Evolutionary conservation across 805 yeast genomes (phyloP).

Genomic region (Monosporozyma servazzii): DNA sequence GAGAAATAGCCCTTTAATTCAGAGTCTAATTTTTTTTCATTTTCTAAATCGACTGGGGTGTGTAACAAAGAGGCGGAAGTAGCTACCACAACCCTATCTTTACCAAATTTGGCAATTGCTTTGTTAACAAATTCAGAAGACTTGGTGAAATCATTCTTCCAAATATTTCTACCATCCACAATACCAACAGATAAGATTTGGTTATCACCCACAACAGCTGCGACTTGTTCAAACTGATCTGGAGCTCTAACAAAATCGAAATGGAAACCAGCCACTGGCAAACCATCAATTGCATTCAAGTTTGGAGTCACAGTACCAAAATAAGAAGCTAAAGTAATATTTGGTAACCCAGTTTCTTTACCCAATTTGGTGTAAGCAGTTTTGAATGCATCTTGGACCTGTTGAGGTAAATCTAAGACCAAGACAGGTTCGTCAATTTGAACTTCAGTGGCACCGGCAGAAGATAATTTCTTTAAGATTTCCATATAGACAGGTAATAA

Average conservation of each 20-base stretch:
- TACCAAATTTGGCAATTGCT: constrained; percentile 80
- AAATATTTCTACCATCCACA: constrained; percentile 97
- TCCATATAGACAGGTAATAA: constrained; percentile 88
- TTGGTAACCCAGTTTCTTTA: constrained; percentile 58
- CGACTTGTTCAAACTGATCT: constrained; percentile 85
- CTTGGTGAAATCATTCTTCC: constrained; percentile 92
- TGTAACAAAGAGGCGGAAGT: constrained; percentile 95
- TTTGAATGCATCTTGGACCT: constrained; percentile 79
- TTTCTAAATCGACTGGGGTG: constrained; percentile 93
- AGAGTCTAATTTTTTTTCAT: constrained; percentile 84
- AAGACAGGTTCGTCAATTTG: constrained; percentile 97
- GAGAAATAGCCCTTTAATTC: constrained; percentile 97
- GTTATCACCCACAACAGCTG: constrained; percentile 50
- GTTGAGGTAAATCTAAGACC: constrained; percentile 84
- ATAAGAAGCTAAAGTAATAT: constrained; percentile 79
- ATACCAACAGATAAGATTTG: constrained; percentile 93
- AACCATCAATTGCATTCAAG: constrained; percentile 75
- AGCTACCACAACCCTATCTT: constrained; percentile 78
- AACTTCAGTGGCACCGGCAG: constrained; percentile 89
- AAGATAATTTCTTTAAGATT: constrained; percentile 76
- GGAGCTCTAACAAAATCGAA: constrained; percentile 94
- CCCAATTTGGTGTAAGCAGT: constrained; percentile 74
- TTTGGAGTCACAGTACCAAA: constrained; percentile 99
- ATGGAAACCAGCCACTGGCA: constrained; percentile 94
- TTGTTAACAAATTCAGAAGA: constrained; percentile 73